Evolutionary conservation across 331 rosid genomes (phyloP).

Genomic region (Arachis monticola): DNA sequence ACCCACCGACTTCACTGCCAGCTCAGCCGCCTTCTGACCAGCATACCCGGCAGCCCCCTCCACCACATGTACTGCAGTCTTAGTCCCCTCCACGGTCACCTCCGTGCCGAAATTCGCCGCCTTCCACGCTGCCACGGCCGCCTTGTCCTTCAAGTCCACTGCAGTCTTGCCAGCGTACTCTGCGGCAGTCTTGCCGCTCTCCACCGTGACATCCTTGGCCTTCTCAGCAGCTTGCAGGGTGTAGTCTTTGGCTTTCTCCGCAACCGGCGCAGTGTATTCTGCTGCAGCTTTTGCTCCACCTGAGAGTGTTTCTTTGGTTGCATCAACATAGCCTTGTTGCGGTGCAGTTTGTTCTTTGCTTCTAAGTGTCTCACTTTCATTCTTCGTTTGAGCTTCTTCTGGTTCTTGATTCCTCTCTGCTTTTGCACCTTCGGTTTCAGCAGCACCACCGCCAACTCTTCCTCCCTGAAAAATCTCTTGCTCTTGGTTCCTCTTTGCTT

Average conservation of each 20-base stretch:
- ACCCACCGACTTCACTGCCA: conserved; percentile 56
- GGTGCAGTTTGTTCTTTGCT: conserved; percentile 36
- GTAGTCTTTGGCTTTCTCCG: conserved; percentile 54
- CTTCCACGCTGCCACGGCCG: conserved; percentile 64
- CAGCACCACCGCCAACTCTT: neutral
- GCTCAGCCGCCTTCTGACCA: conserved; percentile 53
- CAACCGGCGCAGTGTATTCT: conserved; percentile 49
- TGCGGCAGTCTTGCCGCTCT: conserved; percentile 50
- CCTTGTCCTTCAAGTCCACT: conserved; percentile 70
- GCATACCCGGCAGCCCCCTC: conserved; percentile 66
- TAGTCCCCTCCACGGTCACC: conserved; percentile 65
- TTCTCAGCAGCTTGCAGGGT: conserved; percentile 44
- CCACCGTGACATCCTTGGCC: conserved; percentile 52
- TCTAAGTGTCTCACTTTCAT: conserved; percentile 36
- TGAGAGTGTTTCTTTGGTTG: conserved; percentile 46
- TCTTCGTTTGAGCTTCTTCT: conserved; percentile 46
- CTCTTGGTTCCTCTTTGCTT: neutral
- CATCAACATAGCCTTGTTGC: conserved; percentile 46
- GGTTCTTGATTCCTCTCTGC: no score
- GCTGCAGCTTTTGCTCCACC: conserved; percentile 42
- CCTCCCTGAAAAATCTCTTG: neutral
- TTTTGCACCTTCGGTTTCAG: neutral
- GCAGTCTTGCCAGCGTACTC: conserved; percentile 56
- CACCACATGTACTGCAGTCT: conserved; percentile 51
- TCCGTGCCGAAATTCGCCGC: conserved; percentile 66